These are phyloP conservation scores for Pythium coloratum DNA, from an alignment of 352 stramenopile genomes.

Conservation along the genomic window DNA sequence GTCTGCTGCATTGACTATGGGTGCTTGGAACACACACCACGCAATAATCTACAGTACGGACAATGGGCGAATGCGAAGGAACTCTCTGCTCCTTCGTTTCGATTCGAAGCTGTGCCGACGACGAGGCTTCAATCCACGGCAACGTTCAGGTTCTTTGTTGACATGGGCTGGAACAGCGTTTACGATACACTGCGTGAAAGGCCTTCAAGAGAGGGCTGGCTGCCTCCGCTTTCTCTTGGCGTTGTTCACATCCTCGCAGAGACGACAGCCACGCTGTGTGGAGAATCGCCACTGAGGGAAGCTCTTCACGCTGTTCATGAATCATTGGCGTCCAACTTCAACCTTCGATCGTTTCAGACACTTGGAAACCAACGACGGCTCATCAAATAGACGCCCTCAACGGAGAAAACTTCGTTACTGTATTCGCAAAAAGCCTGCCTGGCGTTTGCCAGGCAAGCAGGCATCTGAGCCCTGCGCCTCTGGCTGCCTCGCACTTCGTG, in stretches of 20 bases:
- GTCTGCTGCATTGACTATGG: no score
- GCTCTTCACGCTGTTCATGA: not conserved
- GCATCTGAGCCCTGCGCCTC: no score
- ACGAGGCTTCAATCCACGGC: not conserved
- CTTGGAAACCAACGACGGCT: not conserved
- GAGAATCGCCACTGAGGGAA: no score
- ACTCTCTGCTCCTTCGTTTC: not conserved
- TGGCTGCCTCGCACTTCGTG: not conserved
- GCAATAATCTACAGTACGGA: no score
- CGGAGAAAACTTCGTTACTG: no score
- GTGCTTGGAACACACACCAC: no score
- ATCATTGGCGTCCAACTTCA: not conserved
- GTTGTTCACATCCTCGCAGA: no score
- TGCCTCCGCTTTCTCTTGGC: no score
- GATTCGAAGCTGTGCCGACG: not conserved
- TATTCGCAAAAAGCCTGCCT: no score
- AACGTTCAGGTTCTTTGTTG: not conserved
- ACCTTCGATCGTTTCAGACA: slow-evolving; percentile 1
- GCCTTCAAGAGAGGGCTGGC: not conserved
- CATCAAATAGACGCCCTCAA: no score
- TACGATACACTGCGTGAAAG: not conserved
- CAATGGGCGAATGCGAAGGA: no score
- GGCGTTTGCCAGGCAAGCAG: not conserved
- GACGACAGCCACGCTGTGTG: no score
- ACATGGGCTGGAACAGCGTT: not conserved